A percentile compares a stretch with the other conserved stretches of the same genome.
Evolutionary conservation across 306 rosid genomes (phyloP).

Genomic region (peach (Prunus persica)): DNA sequence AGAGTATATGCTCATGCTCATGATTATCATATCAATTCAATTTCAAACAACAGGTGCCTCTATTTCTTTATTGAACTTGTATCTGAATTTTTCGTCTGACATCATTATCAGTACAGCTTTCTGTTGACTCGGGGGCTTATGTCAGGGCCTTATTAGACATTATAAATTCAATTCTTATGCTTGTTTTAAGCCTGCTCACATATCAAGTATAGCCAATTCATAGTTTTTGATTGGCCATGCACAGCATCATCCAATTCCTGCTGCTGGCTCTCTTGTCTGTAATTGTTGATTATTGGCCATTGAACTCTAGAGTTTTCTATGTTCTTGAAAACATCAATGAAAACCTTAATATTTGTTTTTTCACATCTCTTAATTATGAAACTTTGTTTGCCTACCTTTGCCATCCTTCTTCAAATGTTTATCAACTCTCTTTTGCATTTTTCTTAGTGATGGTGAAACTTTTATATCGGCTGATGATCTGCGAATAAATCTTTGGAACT

Average conservation of each 20-base stretch:
- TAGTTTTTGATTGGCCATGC: background rate
- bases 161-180: background rate
- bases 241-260: background rate
- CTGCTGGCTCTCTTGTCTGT: background rate
- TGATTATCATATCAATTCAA: slow-evolving; percentile 97
- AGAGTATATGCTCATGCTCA: slow-evolving; percentile 99
- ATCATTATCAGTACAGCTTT: background rate
- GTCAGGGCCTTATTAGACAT: background rate
- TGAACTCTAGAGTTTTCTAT: background rate
- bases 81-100: background rate
- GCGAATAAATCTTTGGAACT: slow-evolving; percentile 97
- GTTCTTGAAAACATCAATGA: background rate
- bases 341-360: background rate
- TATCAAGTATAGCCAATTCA: background rate
- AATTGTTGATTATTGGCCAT: background rate
- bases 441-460: slow-evolving; percentile 89
- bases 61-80: slow-evolving; percentile 16
- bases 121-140: background rate
- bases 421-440: slow-evolving; percentile 25
- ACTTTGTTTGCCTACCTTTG: background rate
- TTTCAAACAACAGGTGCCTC: slow-evolving; percentile 90
- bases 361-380: background rate
- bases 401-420: slow-evolving; percentile 10
- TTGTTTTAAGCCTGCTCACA: background rate
- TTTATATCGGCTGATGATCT: slow-evolving; percentile 99